Evolutionary conservation across 306 rosid genomes (phyloP).

Genomic region (Inga oerstediana): DNA sequence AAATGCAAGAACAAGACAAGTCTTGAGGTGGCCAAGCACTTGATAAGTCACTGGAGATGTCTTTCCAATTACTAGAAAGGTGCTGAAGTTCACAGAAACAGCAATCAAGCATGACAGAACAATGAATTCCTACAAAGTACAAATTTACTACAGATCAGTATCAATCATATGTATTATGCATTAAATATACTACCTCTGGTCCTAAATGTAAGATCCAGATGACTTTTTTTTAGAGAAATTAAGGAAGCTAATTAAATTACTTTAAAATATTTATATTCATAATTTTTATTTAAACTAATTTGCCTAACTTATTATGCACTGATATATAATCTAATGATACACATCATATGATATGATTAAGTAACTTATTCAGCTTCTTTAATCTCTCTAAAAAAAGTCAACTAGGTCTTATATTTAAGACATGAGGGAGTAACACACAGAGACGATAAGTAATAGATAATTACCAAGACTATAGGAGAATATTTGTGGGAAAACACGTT

Average conservation of each 20-base stretch:
- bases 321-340: too few species aligned
- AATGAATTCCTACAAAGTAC: constrained; percentile 60
- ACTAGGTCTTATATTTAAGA: too few species aligned
- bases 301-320: too few species aligned
- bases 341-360: too few species aligned
- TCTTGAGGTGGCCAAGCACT: constrained; percentile 96
- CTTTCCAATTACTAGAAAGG: constrained; percentile 91
- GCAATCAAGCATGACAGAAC: constrained; percentile 86
- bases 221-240: too few species aligned
- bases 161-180: neutral
- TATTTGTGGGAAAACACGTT: constrained; percentile 83
- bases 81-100: constrained; percentile 95
- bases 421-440: too few species aligned
- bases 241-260: too few species aligned
- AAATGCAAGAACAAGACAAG: constrained; percentile 92
- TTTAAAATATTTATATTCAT: too few species aligned
- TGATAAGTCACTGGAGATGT: constrained; percentile 98
- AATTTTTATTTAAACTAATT: too few species aligned
- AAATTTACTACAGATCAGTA: neutral
- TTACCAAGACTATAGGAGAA: constrained; percentile 74
- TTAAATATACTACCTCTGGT: neutral
- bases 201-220: too few species aligned
- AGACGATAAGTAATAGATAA: neutral
- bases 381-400: too few species aligned
- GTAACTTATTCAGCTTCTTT: too few species aligned